Base-by-base conservation (phyloP, 1,284 basidiomycete species). In the Quambalaria eucalypti region DNA sequence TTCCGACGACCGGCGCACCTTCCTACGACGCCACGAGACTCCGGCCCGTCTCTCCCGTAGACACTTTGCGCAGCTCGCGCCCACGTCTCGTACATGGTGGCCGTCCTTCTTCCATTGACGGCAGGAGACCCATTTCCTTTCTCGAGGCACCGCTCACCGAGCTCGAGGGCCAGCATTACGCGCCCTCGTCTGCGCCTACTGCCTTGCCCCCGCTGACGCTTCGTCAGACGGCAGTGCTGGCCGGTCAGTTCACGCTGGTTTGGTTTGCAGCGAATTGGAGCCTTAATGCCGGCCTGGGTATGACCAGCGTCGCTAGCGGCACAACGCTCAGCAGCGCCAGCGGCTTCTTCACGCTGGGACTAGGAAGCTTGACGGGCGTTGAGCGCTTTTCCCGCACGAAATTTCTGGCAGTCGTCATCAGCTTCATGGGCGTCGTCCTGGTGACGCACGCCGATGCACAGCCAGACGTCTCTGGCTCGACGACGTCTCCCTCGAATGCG, bases 301-400 rank as follows among this genome's bases (percentile, higher is more conserved):
- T 69, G 36, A 75, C 73, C 1, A 67, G 64, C 2, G 73, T 75
- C 7, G 73, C 73, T 3, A 73, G 70, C 42, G 69, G 69, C 0
- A 75, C 73, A 1, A 74, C 71, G 12, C 61, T 69, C 19, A 69
- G 70, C 4, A 90, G 88, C 62, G 90, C 71, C 9, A 67, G 90
- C 88, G 74, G 93, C 3, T 92, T 99, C 78, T 97, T 97, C 76
- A 98, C 93, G 0, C 79, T 98, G 39, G 85, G 81, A 0, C 79
- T 97, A 40, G 93, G 93, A 2, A 81, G 86, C n/a, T 62, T 90
- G 38, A 87, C 89, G 62, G 82, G 82, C 10, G 88, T 96, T 8
- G 95, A 98, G 74, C 79, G 78, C 6, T 78, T 97, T 55, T 87
- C 87, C 0, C 51, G 83, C 1, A 79, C 83, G 8, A 95, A 95